These are phyloP conservation scores for Isabelozyma gotoi DNA, from an alignment of 805 yeast genomes.

Conservation along the genomic window DNA sequence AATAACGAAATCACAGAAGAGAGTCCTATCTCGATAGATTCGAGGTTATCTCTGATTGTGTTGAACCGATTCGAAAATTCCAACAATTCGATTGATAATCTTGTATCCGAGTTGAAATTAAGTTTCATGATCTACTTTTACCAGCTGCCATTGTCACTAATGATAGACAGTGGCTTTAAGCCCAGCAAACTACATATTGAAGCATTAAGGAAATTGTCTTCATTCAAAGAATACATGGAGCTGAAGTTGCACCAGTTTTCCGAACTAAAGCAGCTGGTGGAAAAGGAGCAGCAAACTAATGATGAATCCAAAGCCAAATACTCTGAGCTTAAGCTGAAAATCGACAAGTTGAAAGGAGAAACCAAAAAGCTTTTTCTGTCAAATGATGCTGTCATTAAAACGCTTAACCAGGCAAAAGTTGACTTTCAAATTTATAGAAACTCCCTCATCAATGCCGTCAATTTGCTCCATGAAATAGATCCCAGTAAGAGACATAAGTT, in stretches of 20 bases:
- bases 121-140: conserved; percentile 41
- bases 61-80: conserved; percentile 34
- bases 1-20: conserved; percentile 19
- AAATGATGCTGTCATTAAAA: conserved; percentile 10
- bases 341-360: conserved; percentile 2
- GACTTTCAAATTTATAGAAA: conserved; percentile 23
- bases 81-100: conserved; percentile 41
- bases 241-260: not conserved
- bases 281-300: not conserved
- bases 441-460: conserved; percentile 23
- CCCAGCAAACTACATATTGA: conserved; percentile 14
- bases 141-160: conserved; percentile 32
- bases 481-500: conserved; percentile 19
- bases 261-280: not conserved
- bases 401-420: conserved; percentile 14
- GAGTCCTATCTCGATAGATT: conserved; percentile 20
- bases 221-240: conserved; percentile 37
- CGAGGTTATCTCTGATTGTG: conserved; percentile 23
- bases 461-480: conserved; percentile 12
- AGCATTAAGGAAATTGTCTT: conserved; percentile 31
- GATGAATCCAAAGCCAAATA: not conserved
- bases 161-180: conserved; percentile 13
- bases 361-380: conserved; percentile 14
- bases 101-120: conserved; percentile 36
- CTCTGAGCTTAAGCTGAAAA: not conserved